Evolutionary conservation across 2,329 filamentous ascomycete species (phyloP).

Genomic region (Macrophomina phaseolina): DNA sequence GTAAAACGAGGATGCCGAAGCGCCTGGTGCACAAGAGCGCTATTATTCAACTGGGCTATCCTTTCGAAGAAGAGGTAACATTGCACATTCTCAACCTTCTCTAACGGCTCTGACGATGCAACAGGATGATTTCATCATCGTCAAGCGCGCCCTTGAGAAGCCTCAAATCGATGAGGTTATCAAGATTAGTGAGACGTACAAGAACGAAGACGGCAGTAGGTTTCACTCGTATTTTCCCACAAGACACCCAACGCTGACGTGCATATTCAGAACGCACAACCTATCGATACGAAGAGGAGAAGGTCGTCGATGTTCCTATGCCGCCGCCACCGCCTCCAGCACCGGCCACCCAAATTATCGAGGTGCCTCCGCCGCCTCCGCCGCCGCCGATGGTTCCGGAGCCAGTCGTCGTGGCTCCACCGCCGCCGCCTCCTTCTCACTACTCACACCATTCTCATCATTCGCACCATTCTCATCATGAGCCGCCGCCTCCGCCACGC

Average conservation of each 20-base stretch:
- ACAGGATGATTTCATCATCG: conserved; percentile 79
- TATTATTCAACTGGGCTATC: conserved; percentile 83
- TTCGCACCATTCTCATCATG: conserved; percentile 23
- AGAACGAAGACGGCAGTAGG: conserved; percentile 49
- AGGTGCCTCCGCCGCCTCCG: conserved; percentile 30
- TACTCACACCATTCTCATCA: conserved; percentile 19
- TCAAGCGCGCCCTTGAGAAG: conserved; percentile 84
- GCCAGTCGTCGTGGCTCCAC: conserved; percentile 36
- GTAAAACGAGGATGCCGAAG: conserved; percentile 86
- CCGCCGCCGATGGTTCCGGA: conserved; percentile 26
- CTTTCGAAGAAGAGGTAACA: conserved; percentile 82
- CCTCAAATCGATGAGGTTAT: conserved; percentile 92
- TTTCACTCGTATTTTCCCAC: neutral
- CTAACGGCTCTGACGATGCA: conserved; percentile 40
- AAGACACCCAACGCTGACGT: conserved; percentile 40
- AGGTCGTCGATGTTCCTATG: conserved; percentile 25
- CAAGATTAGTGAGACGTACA: conserved; percentile 78
- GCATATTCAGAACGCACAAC: conserved; percentile 28
- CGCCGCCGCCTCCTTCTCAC: conserved; percentile 30
- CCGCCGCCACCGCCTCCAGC: conserved; percentile 21
- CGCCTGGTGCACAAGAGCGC: conserved; percentile 80
- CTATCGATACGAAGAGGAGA: conserved; percentile 26
- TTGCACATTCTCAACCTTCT: neutral
- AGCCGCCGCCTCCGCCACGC: conserved; percentile 35
- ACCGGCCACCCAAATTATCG: conserved; percentile 16